phyloP scores from a whole-genome alignment of 441 rosid genomes.

The Adansonia grandidieri region DNA sequence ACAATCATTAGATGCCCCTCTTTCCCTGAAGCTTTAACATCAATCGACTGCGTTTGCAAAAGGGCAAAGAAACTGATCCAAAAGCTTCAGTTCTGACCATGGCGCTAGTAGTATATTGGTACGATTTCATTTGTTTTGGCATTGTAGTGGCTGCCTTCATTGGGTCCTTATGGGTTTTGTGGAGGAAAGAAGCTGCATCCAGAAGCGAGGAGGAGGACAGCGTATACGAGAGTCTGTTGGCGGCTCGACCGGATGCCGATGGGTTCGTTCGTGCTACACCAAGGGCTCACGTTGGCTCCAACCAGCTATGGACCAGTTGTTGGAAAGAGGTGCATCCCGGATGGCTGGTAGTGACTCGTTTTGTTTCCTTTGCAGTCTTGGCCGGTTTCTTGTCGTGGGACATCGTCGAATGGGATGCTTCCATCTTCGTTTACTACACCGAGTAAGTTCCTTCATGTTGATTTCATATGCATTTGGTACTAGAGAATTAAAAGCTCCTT shows the following conservation, averaged over 20 bases:
- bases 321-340: constrained; percentile 80
- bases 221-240: constrained; percentile 52
- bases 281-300: constrained; percentile 48
- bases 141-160: constrained; percentile 56
- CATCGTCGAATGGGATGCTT: constrained; percentile 54
- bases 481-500: background rate
- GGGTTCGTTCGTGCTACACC: constrained; percentile 37
- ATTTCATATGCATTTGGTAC: background rate
- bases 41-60: background rate
- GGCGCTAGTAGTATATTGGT: constrained; percentile 69
- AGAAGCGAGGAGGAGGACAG: constrained; percentile 40
- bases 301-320: constrained; percentile 75
- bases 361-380: constrained; percentile 55
- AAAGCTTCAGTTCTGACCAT: constrained; percentile 27
- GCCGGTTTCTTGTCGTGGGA: constrained; percentile 69
- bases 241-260: constrained; percentile 39
- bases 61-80: background rate
- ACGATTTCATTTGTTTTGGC: constrained; percentile 69
- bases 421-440: constrained; percentile 76
- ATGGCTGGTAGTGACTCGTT: constrained; percentile 67
- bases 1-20: background rate
- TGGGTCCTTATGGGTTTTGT: constrained; percentile 63
- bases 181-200: constrained; percentile 54
- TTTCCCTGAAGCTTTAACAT: background rate
- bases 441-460: constrained; percentile 49